A percentile compares a stretch with the other conserved stretches of the same genome.
Evolutionary conservation across 176 grass and related monocot species (phyloP).

Genomic region (Chrysopogon serrulatus): DNA sequence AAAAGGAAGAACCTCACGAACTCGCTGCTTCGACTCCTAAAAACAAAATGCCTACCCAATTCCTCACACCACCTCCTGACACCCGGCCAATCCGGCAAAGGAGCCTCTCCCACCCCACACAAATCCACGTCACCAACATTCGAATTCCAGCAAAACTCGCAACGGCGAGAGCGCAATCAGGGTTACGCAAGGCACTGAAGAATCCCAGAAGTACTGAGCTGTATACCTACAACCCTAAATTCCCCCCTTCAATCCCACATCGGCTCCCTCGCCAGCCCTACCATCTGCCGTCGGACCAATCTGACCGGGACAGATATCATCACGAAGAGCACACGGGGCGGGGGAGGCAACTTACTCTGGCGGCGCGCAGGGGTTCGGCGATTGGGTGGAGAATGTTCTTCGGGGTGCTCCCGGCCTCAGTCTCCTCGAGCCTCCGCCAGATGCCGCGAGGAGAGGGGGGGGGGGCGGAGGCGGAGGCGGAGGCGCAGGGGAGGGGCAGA

Average conservation of each 20-base stretch:
- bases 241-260: not conserved
- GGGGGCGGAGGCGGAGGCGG: not conserved
- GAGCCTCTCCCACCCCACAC: no score
- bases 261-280: not conserved
- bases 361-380: not conserved
- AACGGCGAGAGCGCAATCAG: not conserved
- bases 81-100: no score
- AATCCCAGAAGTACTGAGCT: not conserved
- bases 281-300: not conserved
- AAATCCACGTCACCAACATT: no score
- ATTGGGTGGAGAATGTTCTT: not conserved
- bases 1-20: no score
- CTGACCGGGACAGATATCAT: not conserved
- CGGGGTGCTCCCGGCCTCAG: not conserved
- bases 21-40: no score
- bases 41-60: no score
- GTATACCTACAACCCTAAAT: not conserved
- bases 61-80: no score
- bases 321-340: not conserved
- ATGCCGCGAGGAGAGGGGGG: not conserved
- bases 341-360: not conserved
- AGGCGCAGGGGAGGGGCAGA: not conserved
- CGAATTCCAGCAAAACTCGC: not conserved
- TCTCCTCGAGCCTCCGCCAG: not conserved
- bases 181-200: not conserved